These are phyloP conservation scores for Cyathus striatus DNA, from an alignment of 768 basidiomycete genomes.

Conservation along the genomic window DNA sequence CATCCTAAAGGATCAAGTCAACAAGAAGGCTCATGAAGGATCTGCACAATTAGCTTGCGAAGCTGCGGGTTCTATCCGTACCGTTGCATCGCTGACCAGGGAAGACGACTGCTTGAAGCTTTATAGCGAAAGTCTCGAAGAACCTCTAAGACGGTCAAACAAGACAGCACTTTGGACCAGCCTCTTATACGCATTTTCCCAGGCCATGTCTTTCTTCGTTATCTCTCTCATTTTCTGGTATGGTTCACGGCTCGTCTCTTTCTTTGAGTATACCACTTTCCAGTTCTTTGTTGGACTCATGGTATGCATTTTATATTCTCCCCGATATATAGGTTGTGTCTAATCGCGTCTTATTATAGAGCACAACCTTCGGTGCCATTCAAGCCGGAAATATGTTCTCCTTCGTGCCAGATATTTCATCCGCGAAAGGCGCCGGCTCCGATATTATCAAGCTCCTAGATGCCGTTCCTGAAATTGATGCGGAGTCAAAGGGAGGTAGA, in stretches of 20 bases:
- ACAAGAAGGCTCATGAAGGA: slow-evolving; percentile 72
- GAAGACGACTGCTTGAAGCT: slow-evolving; percentile 73
- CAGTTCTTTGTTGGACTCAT: slow-evolving; percentile 83
- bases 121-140: slow-evolving; percentile 69
- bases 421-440: slow-evolving; percentile 72
- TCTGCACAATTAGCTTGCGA: slow-evolving; percentile 91
- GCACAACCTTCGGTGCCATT: slow-evolving; percentile 58
- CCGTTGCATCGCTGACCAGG: slow-evolving; percentile 83
- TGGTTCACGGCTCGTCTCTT: slow-evolving; percentile 59
- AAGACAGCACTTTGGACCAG: slow-evolving; percentile 58
- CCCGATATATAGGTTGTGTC: background rate
- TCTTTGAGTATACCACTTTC: slow-evolving; percentile 44
- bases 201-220: slow-evolving; percentile 71
- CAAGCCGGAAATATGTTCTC: slow-evolving; percentile 84
- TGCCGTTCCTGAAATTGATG: slow-evolving; percentile 71
- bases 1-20: slow-evolving; percentile 79
- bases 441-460: slow-evolving; percentile 78
- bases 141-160: slow-evolving; percentile 63
- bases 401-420: slow-evolving; percentile 86
- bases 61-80: slow-evolving; percentile 84
- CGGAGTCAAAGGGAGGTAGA: slow-evolving; percentile 63
- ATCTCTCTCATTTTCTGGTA: slow-evolving; percentile 85
- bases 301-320: slow-evolving; percentile 33
- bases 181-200: slow-evolving; percentile 66
- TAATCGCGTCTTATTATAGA: background rate